Evolutionary conservation across 2,329 filamentous ascomycete species (phyloP), one percentile per base, ranked within the genome.

Genomic region (Zopfia rhizophila): DNA sequence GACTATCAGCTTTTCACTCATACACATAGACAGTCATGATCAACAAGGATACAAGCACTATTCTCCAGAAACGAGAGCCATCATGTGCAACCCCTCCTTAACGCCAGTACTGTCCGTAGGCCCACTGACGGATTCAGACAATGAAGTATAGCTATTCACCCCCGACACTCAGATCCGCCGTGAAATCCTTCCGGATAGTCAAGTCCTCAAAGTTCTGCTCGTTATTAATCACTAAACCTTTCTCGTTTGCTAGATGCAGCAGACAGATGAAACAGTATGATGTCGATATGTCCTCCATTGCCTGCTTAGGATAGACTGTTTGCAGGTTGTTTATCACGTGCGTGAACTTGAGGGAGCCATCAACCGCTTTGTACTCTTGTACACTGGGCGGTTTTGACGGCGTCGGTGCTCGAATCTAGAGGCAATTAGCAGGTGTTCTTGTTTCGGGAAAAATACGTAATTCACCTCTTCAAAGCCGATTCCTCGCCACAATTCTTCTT

Each of bases 251-350:
- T 62, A 97, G 70, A 73, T 97, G 92, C 55, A 97, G 76, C 46
- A 96, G 75, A 62, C 90, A 95, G 54, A 99, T 99, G 75, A 97
- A 99, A 70, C 94, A 96, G 58, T 83, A 88, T 12, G 81, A 95
- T 0, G 94, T 99, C 24, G 91, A 96, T 64, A 99, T 97, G 72
- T 99, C 94, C 50, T 88, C 86, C 85, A 99, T 90, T 49, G 86
- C 84, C 58, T 89, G 82, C 70, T 90, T 89, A 8, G 91, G 87
- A 65, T 99, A 99, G 6, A 96, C 91, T 4, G 80, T 75, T 68
- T 95, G 89, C 33, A 99, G 77, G 51, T 87, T 87, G 68, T 96
- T 95, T 85, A 99, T 95, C 48, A 99, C 86, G 14, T 88, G 79
- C 0, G 92, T 97, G 73, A 99, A 99, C 61, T 88, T 91, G 56